Evolutionary conservation across 106 monocot species (phyloP).

Genomic region (Dendrobium huoshanense): DNA sequence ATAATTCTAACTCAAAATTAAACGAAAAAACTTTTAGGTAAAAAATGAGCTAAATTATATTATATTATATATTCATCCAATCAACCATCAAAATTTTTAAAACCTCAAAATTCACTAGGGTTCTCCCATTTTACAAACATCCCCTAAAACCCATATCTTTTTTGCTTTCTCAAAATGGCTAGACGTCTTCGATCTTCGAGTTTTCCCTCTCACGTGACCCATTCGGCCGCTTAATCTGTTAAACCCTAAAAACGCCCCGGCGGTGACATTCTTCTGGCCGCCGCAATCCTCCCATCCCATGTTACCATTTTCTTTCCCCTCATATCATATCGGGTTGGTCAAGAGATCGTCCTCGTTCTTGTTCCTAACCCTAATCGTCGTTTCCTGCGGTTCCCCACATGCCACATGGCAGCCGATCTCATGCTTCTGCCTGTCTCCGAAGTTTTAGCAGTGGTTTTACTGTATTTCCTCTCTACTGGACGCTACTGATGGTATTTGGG

Average conservation of each 20-base stretch:
- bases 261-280: not conserved
- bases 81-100: too few relatives aligned
- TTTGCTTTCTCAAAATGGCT: not conserved
- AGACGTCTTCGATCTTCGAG: not conserved
- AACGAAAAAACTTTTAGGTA: too few relatives aligned
- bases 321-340: too few relatives aligned
- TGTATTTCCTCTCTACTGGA: not conserved
- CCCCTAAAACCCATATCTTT: too few relatives aligned
- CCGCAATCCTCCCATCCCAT: not conserved
- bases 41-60: too few relatives aligned
- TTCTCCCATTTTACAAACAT: too few relatives aligned
- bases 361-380: not conserved
- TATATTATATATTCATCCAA: too few relatives aligned
- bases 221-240: not conserved
- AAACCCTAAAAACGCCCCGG: not conserved
- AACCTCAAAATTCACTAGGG: too few relatives aligned
- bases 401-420: not conserved
- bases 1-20: too few relatives aligned
- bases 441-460: not conserved
- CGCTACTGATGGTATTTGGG: not conserved
- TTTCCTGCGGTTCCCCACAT: not conserved
- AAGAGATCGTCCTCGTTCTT: not conserved
- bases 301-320: not conserved
- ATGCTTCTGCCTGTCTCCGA: not conserved
- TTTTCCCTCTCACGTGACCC: not conserved